Evolutionary conservation across 768 basidiomycete species (phyloP).

Genomic region (Psilocybe sp.): DNA sequence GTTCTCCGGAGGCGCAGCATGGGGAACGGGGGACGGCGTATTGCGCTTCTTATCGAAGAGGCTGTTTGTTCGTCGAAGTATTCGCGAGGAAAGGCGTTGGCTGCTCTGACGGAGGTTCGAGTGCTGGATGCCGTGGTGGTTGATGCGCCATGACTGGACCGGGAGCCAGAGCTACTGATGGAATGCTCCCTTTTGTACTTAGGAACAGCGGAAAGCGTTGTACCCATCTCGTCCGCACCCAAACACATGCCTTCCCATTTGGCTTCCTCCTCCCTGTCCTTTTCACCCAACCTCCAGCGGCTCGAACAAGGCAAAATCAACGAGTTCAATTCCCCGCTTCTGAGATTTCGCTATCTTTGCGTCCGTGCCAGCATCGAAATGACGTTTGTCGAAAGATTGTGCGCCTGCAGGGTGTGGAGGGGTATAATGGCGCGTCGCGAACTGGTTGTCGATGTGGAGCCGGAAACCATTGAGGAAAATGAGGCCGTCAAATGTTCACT

Average conservation of each 20-base stretch:
- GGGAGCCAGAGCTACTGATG: slow-evolving; percentile 15
- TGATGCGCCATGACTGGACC: slow-evolving; percentile 8
- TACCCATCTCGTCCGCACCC: slow-evolving; percentile 27
- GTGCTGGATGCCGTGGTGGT: neutral
- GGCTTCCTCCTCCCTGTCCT: slow-evolving; percentile 19
- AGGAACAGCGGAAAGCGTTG: slow-evolving; percentile 14
- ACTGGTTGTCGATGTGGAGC: slow-evolving; percentile 17
- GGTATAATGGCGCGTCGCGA: slow-evolving; percentile 62
- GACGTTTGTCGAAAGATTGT: slow-evolving; percentile 83
- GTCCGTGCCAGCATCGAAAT: slow-evolving; percentile 87
- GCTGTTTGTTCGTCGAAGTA: slow-evolving; percentile 53
- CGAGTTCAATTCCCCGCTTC: slow-evolving; percentile 71
- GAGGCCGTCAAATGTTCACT: too few species aligned
- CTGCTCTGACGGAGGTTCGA: slow-evolving; percentile 3
- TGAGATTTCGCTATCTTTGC: slow-evolving; percentile 79
- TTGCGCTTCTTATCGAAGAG: slow-evolving; percentile 57
- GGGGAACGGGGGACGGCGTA: neutral
- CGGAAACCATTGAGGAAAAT: slow-evolving; percentile 33
- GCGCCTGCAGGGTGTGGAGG: slow-evolving; percentile 83
- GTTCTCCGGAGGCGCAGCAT: neutral
- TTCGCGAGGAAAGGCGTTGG: slow-evolving; percentile 21
- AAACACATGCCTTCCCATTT: slow-evolving; percentile 27
- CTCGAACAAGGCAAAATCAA: slow-evolving; percentile 76
- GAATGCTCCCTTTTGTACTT: slow-evolving; percentile 6
- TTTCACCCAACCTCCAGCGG: slow-evolving; percentile 67